Evolutionary conservation across 2,329 filamentous ascomycete species (phyloP).

Genomic region (Cytospora mali): DNA sequence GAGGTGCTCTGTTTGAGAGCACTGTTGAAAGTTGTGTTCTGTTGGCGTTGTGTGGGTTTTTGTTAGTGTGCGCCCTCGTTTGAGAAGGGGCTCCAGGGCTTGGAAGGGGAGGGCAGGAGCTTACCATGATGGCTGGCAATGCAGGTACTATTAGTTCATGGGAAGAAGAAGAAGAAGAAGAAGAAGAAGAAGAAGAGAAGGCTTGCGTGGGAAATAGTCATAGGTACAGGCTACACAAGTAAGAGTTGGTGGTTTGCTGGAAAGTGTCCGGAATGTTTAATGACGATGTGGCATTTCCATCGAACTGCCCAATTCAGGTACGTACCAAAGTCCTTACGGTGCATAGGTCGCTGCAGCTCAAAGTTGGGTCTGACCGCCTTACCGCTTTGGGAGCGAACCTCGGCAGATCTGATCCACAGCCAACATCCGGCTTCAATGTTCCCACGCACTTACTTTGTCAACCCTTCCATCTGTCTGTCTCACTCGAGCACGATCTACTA

Average conservation of each 20-base stretch:
- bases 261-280: not conserved
- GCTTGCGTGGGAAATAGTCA: not conserved
- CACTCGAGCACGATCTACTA: too few relatives aligned
- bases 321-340: too few relatives aligned
- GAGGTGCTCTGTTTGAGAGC: slow-evolving; percentile 83
- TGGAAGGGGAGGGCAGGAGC: too few relatives aligned
- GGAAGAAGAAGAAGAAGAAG: too few relatives aligned
- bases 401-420: not conserved
- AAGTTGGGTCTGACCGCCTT: not conserved
- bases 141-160: not conserved
- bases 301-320: not conserved
- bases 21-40: slow-evolving; percentile 87
- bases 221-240: not conserved
- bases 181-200: too few relatives aligned
- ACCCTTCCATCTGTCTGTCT: too few relatives aligned
- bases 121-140: not conserved
- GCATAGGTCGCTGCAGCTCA: not conserved
- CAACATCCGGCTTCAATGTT: not conserved
- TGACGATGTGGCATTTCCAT: not conserved
- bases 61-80: not conserved
- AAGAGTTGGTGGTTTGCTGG: not conserved
- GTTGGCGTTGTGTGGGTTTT: slow-evolving; percentile 1
- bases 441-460: too few relatives aligned
- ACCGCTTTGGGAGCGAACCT: not conserved
- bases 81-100: too few relatives aligned